Evolutionary conservation across 2,329 filamentous ascomycete species (phyloP).

Genomic region (Calonectria naviculata): DNA sequence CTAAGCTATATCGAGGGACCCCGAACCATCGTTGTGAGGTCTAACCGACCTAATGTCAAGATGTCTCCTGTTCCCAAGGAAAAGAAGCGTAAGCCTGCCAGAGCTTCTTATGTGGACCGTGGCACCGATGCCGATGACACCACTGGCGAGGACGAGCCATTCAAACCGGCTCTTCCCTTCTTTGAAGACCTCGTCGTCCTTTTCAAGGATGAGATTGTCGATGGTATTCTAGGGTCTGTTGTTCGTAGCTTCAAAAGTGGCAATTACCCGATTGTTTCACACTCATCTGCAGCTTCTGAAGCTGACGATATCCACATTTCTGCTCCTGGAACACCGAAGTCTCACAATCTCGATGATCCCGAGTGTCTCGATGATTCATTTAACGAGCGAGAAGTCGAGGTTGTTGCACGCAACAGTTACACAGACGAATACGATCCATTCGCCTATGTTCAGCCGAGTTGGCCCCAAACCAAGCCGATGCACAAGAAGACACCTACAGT

Average conservation of each 20-base stretch:
- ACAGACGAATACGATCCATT: conserved; percentile 61
- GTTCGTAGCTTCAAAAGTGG: conserved; percentile 55
- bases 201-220: conserved; percentile 57
- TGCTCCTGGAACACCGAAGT: conserved; percentile 41
- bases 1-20: conserved; percentile 42
- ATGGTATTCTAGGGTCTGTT: conserved; percentile 57
- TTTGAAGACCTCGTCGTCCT: conserved; percentile 68
- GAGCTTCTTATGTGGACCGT: conserved; percentile 50
- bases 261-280: conserved; percentile 39
- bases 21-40: conserved; percentile 45
- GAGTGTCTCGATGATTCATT: conserved; percentile 22
- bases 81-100: conserved; percentile 41
- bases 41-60: conserved; percentile 41
- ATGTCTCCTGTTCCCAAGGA: conserved; percentile 43
- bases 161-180: conserved; percentile 61
- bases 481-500: conserved; percentile 33
- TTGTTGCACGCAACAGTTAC: conserved; percentile 24
- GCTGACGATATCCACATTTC: conserved; percentile 30
- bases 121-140: conserved; percentile 51
- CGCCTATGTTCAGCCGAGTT: conserved; percentile 45
- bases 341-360: conserved; percentile 23
- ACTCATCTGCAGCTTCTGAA: conserved; percentile 36
- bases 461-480: conserved; percentile 35
- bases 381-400: conserved; percentile 24
- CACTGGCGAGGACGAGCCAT: conserved; percentile 34